Conservation (phyloP, 2,329 filamentous ascomycete genomes). For the Fusarium vanettenii region DNA sequence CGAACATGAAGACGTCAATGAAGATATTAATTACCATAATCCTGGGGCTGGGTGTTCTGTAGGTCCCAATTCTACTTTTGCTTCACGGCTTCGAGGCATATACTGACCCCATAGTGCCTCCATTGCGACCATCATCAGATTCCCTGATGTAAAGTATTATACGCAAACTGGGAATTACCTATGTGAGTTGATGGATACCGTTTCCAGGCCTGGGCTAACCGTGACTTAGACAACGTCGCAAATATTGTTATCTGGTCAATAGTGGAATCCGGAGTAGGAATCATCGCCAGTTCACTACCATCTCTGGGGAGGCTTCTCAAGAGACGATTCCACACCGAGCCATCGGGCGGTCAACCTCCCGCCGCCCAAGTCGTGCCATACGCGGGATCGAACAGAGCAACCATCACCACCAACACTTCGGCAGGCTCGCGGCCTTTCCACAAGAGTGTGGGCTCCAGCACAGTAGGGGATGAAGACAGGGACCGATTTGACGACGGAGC, state of each 20-base stretch:
- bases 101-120: constrained; percentile 19
- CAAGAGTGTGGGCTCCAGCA: background rate
- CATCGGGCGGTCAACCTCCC: background rate
- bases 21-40: background rate
- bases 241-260: constrained; percentile 27
- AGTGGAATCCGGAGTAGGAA: constrained; percentile 32
- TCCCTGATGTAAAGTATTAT: constrained; percentile 28
- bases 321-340: background rate
- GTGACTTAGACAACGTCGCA: constrained; percentile 5
- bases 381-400: background rate
- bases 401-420: background rate
- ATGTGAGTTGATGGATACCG: background rate
- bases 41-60: background rate
- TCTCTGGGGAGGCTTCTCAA: constrained; percentile 18
- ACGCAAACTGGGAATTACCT: background rate
- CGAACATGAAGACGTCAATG: background rate
- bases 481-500: background rate
- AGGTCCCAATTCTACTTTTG: background rate
- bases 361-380: background rate
- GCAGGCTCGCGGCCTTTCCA: background rate
- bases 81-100: fast-evolving
- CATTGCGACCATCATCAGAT: constrained; percentile 18
- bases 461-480: background rate
- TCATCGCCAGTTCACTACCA: constrained; percentile 22
- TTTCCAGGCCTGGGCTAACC: background rate